These are phyloP conservation scores for Guyanaporus albipodus DNA, from an alignment of 768 basidiomycete genomes.

Conservation along the genomic window DNA sequence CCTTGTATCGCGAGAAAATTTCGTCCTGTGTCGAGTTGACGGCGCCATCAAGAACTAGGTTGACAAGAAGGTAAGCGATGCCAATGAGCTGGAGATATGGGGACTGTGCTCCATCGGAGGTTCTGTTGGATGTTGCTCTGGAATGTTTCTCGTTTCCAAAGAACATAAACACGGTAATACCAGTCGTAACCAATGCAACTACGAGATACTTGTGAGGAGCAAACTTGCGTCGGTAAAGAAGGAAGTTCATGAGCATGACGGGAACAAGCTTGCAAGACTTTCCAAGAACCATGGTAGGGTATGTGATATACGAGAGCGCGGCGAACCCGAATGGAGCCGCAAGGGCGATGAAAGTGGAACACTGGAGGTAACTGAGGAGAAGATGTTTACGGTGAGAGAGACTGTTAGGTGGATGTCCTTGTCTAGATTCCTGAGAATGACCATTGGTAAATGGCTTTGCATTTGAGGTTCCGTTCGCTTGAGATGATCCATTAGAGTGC, in stretches of 20 bases:
- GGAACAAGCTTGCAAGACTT: conserved; percentile 99
- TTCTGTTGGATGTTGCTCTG: conserved; percentile 35
- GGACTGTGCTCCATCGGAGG: conserved; percentile 22
- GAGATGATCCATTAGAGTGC: conserved; percentile 20
- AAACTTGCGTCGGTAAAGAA: conserved; percentile 91
- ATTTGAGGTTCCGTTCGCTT: conserved; percentile 22
- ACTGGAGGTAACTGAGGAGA: conserved; percentile 75
- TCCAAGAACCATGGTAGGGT: conserved; percentile 97
- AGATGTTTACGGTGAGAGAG: conserved; percentile 43
- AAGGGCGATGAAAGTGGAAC: conserved; percentile 80
- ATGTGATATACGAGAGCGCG: conserved; percentile 91
- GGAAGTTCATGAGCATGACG: conserved; percentile 95
- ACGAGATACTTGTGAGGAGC: conserved; percentile 94
- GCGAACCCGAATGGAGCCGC: conserved; percentile 97
- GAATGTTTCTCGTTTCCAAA: conserved; percentile 58
- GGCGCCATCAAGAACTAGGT: conserved; percentile 88
- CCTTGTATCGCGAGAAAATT: conserved; percentile 75
- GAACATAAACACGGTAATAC: conserved; percentile 93
- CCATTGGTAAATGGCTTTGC: conserved; percentile 40
- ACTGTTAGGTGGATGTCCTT: conserved; percentile 24
- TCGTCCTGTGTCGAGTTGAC: conserved; percentile 97
- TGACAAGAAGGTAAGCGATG: conserved; percentile 71
- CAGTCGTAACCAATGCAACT: conserved; percentile 85
- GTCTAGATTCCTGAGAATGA: conserved; percentile 17
- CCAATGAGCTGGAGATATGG: conserved; percentile 66